Percentiles rank a stretch among this genome's conserved stretches.
Conservation (phyloP, 805 yeast genomes). For the Candida morakotiae region DNA sequence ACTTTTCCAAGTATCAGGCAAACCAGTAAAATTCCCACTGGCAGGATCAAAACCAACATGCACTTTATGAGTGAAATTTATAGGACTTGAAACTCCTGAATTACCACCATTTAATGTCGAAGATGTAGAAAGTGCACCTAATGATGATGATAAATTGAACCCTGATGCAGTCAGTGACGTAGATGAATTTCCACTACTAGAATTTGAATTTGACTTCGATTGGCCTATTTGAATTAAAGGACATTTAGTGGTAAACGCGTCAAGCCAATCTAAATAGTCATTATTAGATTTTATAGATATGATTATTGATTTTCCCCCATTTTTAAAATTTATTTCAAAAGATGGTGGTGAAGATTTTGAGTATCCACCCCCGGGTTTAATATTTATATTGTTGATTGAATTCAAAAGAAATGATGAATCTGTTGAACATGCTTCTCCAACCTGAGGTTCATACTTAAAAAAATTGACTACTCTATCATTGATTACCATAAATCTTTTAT, state of each 20-base stretch:
- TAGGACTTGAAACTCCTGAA: slow-evolving; percentile 73
- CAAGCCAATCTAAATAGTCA: slow-evolving; percentile 87
- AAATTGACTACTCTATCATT: slow-evolving; percentile 72
- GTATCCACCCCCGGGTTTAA: slow-evolving; percentile 52
- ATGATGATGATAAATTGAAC: not conserved
- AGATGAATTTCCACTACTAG: not conserved
- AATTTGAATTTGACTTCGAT: slow-evolving; percentile 6
- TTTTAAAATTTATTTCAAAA: slow-evolving; percentile 68
- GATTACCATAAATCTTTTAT: slow-evolving; percentile 76
- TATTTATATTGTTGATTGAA: slow-evolving; percentile 40
- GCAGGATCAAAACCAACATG: slow-evolving; percentile 86
- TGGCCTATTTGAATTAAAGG: slow-evolving; percentile 48
- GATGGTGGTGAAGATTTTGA: slow-evolving; percentile 45
- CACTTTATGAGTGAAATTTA: slow-evolving; percentile 91
- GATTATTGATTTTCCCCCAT: slow-evolving; percentile 55
- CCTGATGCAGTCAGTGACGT: slow-evolving; percentile 7
- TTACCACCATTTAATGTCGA: slow-evolving; percentile 5
- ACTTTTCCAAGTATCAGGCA: slow-evolving; percentile 56
- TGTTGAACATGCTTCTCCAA: slow-evolving; percentile 14
- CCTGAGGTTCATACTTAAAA: slow-evolving; percentile 58
- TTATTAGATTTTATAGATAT: slow-evolving; percentile 73
- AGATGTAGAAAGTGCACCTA: slow-evolving; percentile 21
- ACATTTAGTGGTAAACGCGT: slow-evolving; percentile 75
- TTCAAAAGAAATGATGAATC: slow-evolving; percentile 38
- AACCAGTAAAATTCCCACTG: slow-evolving; percentile 52